Conservation (phyloP, 306 rosid genomes). For the Begonia peltatifolia region DNA sequence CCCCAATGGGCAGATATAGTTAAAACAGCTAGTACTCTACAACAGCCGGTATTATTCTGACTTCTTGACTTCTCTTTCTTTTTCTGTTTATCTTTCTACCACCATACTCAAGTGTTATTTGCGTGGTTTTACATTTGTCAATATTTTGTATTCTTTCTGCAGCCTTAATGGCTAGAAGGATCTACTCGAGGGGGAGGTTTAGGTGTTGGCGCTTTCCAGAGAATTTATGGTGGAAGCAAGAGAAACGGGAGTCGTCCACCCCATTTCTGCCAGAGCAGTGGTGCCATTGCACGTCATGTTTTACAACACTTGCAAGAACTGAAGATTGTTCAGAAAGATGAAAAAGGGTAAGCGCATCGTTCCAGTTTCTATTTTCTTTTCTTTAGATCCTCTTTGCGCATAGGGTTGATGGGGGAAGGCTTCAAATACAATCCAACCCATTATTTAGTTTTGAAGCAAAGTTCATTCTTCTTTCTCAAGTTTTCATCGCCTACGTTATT, state of each 20-base stretch:
- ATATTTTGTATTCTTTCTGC: no score
- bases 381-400: no score
- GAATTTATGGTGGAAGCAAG: slow-evolving; percentile 72
- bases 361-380: slow-evolving; percentile 1
- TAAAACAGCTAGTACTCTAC: no score
- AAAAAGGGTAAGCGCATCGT: slow-evolving; percentile 15
- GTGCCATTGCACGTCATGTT: slow-evolving; percentile 53
- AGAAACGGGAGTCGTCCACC: slow-evolving; percentile 76
- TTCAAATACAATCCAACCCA: no score
- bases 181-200: slow-evolving; percentile 68
- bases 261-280: slow-evolving; percentile 67
- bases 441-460: no score
- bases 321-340: slow-evolving; percentile 42
- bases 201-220: slow-evolving; percentile 57
- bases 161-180: no score
- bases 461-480: no score
- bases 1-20: no score
- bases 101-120: neutral
- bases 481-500: no score
- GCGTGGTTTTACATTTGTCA: neutral
- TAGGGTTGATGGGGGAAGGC: no score
- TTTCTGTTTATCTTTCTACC: neutral
- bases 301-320: slow-evolving; percentile 42
- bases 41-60: no score
- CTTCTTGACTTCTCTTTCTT: no score